These are phyloP conservation scores for Silene latifolia DNA, from an alignment of 148 eudicot species.

Conservation along the genomic window DNA sequence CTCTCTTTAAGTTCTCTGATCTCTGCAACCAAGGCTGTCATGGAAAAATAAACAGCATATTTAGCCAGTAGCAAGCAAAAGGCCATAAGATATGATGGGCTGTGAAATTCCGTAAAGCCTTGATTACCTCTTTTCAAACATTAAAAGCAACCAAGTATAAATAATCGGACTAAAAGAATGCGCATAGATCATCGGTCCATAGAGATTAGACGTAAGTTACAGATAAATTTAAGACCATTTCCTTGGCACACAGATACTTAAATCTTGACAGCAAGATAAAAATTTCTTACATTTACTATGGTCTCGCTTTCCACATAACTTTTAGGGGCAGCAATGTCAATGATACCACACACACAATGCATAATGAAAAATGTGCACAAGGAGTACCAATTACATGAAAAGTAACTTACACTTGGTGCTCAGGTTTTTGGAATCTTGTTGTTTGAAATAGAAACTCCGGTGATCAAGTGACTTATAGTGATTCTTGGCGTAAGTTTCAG, in stretches of 20 bases:
- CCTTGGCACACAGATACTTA: background rate
- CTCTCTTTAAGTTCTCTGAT: conserved; percentile 80
- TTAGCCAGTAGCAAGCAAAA: background rate
- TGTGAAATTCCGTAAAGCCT: background rate
- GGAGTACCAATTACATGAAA: conserved; percentile 10
- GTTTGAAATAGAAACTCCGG: conserved; percentile 98
- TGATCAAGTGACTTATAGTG: conserved; percentile 98
- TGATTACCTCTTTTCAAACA: background rate
- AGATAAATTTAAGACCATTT: no score
- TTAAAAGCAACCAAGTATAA: background rate
- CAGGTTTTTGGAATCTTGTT: conserved; percentile 95
- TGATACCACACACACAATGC: background rate
- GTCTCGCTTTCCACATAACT: background rate
- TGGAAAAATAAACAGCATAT: background rate
- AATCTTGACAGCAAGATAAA: background rate
- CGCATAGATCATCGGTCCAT: background rate
- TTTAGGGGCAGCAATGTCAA: background rate
- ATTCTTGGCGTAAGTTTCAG: conserved; percentile 83
- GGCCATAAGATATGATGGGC: background rate
- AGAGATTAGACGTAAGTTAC: no score
- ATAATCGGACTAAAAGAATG: background rate
- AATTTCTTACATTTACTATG: background rate
- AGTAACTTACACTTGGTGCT: conserved; percentile 76
- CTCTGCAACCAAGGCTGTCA: conserved; percentile 77
- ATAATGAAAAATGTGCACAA: conserved; percentile 8